These are phyloP conservation scores for Leishmania gerbilli DNA, from an alignment of 208 protist genomes.

Conservation along the genomic window DNA sequence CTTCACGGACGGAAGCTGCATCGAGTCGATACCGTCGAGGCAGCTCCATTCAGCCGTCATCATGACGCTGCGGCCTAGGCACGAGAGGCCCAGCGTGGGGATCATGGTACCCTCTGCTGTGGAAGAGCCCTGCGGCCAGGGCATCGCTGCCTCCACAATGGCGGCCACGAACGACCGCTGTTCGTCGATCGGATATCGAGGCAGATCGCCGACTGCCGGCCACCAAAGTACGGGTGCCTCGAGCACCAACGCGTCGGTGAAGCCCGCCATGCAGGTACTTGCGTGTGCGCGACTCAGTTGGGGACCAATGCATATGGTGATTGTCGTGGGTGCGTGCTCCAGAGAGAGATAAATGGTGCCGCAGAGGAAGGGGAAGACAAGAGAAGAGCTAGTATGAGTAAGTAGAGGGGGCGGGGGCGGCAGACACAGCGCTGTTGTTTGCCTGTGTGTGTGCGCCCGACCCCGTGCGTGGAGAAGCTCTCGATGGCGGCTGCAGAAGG, in stretches of 20 bases:
- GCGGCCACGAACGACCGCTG: slow-evolving; percentile 51
- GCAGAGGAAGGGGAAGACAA: neutral
- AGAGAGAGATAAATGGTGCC: neutral
- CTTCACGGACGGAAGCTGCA: slow-evolving; percentile 16
- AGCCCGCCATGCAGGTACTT: slow-evolving; percentile 30
- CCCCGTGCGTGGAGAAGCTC: neutral
- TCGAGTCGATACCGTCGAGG: slow-evolving; percentile 1
- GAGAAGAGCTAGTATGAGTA: neutral
- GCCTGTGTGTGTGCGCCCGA: neutral
- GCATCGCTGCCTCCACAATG: slow-evolving; percentile 35
- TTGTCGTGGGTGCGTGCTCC: neutral
- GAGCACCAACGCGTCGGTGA: slow-evolving; percentile 63
- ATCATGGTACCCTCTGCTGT: neutral
- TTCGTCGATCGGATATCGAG: slow-evolving; percentile 44
- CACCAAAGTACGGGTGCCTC: slow-evolving; percentile 63
- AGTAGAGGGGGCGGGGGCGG: neutral
- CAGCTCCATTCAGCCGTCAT: slow-evolving; percentile 43
- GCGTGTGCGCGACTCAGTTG: neutral
- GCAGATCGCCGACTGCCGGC: slow-evolving; percentile 49
- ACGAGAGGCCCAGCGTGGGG: slow-evolving; percentile 44
- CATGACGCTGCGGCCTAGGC: slow-evolving; percentile 58
- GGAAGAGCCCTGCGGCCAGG: slow-evolving; percentile 3
- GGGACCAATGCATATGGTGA: neutral
- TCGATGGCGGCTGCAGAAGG: neutral
- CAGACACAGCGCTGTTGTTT: no score